Conservation (phyloP, 176 grass and related monocot species). For the Eleusine coracana region DNA sequence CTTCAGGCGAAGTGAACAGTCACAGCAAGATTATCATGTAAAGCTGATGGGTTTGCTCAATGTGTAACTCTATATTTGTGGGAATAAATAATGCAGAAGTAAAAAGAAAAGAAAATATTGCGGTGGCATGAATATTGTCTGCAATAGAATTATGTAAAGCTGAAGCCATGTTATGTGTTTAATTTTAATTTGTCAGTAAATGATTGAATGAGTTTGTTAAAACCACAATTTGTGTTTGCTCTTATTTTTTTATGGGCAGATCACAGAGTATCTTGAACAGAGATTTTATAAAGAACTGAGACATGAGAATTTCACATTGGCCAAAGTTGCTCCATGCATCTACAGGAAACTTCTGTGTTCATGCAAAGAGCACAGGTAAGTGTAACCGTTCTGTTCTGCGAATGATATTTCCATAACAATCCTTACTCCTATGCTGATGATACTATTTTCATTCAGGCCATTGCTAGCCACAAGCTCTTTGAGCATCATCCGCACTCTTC, state of each 20-base stretch:
- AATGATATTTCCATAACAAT: conserved; percentile 17
- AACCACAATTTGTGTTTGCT: conserved; percentile 3
- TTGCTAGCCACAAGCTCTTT: conserved; percentile 87
- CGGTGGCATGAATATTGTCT: not conserved
- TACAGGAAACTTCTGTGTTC: conserved; percentile 86
- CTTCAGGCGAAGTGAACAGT: not conserved
- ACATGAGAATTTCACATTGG: conserved; percentile 67
- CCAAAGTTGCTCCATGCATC: conserved; percentile 83
- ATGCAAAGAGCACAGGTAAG: conserved; percentile 93
- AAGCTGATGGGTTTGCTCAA: not conserved
- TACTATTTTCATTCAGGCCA: conserved; percentile 62
- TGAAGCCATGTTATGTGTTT: conserved; percentile 9
- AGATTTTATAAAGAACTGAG: conserved; percentile 96
- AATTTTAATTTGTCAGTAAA: conserved; percentile 1
- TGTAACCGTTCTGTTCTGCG: conserved; percentile 30
- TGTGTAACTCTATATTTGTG: not conserved
- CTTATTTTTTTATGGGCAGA: conserved; percentile 48
- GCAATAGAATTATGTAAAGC: conserved; percentile 6
- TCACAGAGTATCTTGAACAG: conserved; percentile 81
- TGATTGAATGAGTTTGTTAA: not conserved
- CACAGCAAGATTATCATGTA: not conserved
- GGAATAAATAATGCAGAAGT: not conserved
- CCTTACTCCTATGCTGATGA: conserved; percentile 28
- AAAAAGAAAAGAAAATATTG: not conserved
- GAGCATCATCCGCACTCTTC: conserved; percentile 66